A percentile compares a stretch with the other conserved stretches of the same genome.
Evolutionary conservation across 2,329 filamentous ascomycete genomes (phyloP).

Genomic region (Emmonsiellopsis sp.): DNA sequence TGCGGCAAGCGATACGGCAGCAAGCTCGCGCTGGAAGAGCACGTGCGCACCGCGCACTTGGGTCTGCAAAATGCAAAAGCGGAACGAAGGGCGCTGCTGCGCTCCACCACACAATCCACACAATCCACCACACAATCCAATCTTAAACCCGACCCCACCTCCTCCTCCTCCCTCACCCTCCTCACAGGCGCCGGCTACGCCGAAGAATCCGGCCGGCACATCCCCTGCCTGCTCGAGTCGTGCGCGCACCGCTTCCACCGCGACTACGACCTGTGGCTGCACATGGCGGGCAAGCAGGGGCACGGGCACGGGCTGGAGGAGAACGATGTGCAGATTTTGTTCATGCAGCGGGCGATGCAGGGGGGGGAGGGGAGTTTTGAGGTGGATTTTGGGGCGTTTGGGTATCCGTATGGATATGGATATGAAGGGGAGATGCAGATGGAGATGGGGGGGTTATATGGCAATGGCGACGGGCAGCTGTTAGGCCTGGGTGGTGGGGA

Average conservation of each 20-base stretch:
- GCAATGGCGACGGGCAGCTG: background rate
- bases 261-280: constrained; percentile 48
- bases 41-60: constrained; percentile 74
- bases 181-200: constrained; percentile 50
- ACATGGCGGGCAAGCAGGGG: constrained; percentile 39
- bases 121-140: constrained; percentile 20
- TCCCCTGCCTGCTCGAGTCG: constrained; percentile 40
- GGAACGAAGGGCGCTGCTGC: constrained; percentile 25
- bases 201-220: constrained; percentile 38
- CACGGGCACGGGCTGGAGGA: constrained; percentile 27
- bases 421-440: constrained; percentile 4
- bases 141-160: background rate
- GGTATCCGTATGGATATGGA: constrained; percentile 8
- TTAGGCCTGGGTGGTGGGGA: background rate
- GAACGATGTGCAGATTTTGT: constrained; percentile 31
- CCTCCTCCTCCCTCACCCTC: constrained; percentile 24
- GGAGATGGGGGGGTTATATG: background rate
- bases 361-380: constrained; percentile 17
- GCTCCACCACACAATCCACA: constrained; percentile 7
- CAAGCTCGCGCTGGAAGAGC: constrained; percentile 71
- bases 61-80: constrained; percentile 42
- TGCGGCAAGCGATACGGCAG: constrained; percentile 69
- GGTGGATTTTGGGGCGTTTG: constrained; percentile 8
- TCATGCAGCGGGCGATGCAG: constrained; percentile 30
- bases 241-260: constrained; percentile 49